Percentiles rank a stretch among this genome's conserved stretches.
These are phyloP conservation scores for Hyaloscypha finlandica DNA, from an alignment of 495 filamentous ascomycete species.

Conservation along the genomic window DNA sequence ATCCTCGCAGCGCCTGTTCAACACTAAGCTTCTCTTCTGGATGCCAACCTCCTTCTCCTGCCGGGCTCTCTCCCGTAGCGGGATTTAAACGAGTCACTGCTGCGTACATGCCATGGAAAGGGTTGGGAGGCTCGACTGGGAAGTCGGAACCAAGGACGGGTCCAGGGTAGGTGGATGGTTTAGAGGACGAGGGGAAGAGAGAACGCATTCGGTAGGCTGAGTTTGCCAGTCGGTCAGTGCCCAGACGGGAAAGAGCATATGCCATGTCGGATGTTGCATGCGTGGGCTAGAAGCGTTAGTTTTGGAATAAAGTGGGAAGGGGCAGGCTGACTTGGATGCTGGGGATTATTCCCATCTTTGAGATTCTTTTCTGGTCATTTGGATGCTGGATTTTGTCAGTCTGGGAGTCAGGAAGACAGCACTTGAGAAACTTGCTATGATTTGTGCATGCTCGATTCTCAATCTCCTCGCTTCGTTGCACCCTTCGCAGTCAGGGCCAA, in stretches of 20 bases:
- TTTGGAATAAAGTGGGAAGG: background rate
- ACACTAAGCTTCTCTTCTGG: constrained; percentile 52
- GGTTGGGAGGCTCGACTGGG: constrained; percentile 62
- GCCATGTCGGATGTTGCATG: constrained; percentile 66
- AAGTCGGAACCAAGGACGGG: constrained; percentile 64
- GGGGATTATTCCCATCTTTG: constrained; percentile 57
- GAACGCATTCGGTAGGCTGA: constrained; percentile 62
- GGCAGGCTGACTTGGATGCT: constrained; percentile 46
- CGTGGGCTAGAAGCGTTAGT: constrained; percentile 48
- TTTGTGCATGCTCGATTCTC: constrained; percentile 67
- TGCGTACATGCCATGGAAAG: constrained; percentile 63
- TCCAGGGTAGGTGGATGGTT: constrained; percentile 20
- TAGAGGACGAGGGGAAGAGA: constrained; percentile 38
- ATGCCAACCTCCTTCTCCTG: constrained; percentile 53
- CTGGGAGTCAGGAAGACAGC: background rate
- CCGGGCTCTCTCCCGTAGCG: constrained; percentile 47
- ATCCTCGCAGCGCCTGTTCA: constrained; percentile 56
- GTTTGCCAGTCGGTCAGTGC: constrained; percentile 43
- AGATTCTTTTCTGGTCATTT: constrained; percentile 57
- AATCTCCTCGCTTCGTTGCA: constrained; percentile 54
- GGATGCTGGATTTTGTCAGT: constrained; percentile 39
- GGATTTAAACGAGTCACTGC: constrained; percentile 57
- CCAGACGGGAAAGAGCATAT: constrained; percentile 59
- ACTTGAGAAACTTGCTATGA: constrained; percentile 41
- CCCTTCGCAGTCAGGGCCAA: constrained; percentile 45